Evolutionary conservation across 2,329 filamentous ascomycete genomes (phyloP).

Genomic region (Cryphonectria japonica): DNA sequence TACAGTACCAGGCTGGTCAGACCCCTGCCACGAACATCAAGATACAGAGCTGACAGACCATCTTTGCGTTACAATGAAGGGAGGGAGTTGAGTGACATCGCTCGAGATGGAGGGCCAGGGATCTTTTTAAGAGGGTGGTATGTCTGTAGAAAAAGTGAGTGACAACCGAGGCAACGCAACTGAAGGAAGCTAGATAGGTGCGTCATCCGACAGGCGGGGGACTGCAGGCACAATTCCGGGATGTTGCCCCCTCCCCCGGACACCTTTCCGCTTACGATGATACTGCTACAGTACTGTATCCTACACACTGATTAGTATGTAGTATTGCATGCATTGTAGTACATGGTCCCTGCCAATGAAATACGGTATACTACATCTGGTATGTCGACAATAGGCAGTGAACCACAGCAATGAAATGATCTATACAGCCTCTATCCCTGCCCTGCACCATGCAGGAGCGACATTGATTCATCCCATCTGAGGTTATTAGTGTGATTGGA

Average conservation of each 20-base stretch:
- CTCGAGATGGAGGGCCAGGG: too few species aligned
- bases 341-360: background rate
- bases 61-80: background rate
- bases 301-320: too few species aligned
- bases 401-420: too few species aligned
- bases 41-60: background rate
- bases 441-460: background rate
- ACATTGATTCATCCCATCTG: background rate
- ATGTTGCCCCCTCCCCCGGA: background rate
- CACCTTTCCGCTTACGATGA: background rate
- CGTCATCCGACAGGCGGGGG: background rate
- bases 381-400: too few species aligned
- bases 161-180: background rate
- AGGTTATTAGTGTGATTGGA: background rate
- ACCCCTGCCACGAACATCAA: background rate
- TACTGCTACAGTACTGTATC: background rate
- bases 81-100: background rate
- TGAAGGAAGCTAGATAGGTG: background rate
- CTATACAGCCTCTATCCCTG: too few species aligned
- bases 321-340: background rate
- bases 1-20: background rate
- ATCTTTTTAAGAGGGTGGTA: background rate
- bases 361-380: too few species aligned
- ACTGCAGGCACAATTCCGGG: background rate
- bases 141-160: background rate